phyloP scores from a whole-genome alignment of 306 rosid species.

The Malus sylvestris region DNA sequence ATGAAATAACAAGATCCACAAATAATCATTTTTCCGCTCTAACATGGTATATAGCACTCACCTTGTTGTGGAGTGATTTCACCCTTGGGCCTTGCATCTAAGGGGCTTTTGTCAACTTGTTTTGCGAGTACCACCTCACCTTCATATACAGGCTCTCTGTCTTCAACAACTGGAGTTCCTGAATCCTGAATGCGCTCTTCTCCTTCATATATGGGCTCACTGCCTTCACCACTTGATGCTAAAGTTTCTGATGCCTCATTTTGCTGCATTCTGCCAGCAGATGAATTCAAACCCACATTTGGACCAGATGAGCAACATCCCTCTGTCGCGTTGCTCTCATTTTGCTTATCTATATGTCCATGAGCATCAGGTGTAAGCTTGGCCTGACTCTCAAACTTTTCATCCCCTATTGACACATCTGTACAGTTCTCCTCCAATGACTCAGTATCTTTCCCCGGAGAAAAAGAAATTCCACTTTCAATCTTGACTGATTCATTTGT shows the following conservation, averaged over 20 bases:
- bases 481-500: conserved; percentile 26
- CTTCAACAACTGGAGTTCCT: conserved; percentile 36
- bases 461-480: conserved; percentile 34
- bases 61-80: conserved; percentile 78
- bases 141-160: conserved; percentile 86
- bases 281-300: conserved; percentile 44
- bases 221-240: conserved; percentile 51
- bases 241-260: conserved; percentile 45
- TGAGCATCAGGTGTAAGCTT: conserved; percentile 21
- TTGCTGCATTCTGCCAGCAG: conserved; percentile 34
- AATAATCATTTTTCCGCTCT: neutral
- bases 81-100: conserved; percentile 41
- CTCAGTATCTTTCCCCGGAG: conserved; percentile 27
- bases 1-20: neutral
- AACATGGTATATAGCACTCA: conserved; percentile 5
- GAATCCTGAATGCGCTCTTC: conserved; percentile 79
- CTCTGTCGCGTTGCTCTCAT: conserved; percentile 29
- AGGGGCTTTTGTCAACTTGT: conserved; percentile 68
- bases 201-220: conserved; percentile 98
- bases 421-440: conserved; percentile 26
- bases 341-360: conserved; percentile 35
- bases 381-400: conserved; percentile 26
- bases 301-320: conserved; percentile 31
- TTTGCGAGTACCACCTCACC: conserved; percentile 84
- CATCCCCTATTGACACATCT: conserved; percentile 27